Conservation (phyloP, 148 eudicot species). For the Mesembryanthemum crystallinum region DNA sequence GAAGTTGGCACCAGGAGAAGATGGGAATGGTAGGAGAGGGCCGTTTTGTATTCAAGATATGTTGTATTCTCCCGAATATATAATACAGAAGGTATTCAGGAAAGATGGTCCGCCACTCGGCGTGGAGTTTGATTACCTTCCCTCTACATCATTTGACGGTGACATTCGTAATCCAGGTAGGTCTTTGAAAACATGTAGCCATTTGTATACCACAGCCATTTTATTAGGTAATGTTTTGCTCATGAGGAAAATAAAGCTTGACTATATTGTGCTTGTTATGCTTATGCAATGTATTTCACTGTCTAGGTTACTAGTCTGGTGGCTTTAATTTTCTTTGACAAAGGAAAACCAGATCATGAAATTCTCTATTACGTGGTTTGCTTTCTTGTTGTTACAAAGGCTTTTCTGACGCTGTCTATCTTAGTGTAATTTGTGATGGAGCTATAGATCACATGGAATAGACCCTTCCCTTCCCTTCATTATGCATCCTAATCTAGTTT, state of each 20-base stretch:
- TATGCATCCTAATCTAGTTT: no score
- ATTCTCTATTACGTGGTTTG: background rate
- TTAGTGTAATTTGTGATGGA: no score
- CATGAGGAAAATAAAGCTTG: background rate
- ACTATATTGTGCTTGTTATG: background rate
- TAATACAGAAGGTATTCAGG: slow-evolving; percentile 55
- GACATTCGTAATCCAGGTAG: slow-evolving; percentile 17
- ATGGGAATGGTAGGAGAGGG: slow-evolving; percentile 15
- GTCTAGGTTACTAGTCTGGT: background rate
- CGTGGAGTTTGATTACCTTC: slow-evolving; percentile 58
- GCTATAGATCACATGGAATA: no score
- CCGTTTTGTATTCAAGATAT: slow-evolving; percentile 41
- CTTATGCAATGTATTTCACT: background rate
- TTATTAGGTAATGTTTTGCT: background rate
- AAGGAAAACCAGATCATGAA: background rate
- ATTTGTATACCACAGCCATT: background rate
- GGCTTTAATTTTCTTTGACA: background rate
- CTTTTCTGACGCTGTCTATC: no score
- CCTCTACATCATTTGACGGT: slow-evolving; percentile 45
- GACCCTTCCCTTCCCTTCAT: no score
- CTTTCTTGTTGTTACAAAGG: no score
- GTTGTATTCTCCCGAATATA: slow-evolving; percentile 45
- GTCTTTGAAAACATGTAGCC: background rate
- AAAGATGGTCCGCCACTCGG: slow-evolving; percentile 87
- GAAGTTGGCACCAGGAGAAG: slow-evolving; percentile 26